Evolutionary conservation across 2,329 filamentous ascomycete genomes (phyloP), one percentile per base, ranked within the genome.

Genomic region (Dothideomycetes sp.): DNA sequence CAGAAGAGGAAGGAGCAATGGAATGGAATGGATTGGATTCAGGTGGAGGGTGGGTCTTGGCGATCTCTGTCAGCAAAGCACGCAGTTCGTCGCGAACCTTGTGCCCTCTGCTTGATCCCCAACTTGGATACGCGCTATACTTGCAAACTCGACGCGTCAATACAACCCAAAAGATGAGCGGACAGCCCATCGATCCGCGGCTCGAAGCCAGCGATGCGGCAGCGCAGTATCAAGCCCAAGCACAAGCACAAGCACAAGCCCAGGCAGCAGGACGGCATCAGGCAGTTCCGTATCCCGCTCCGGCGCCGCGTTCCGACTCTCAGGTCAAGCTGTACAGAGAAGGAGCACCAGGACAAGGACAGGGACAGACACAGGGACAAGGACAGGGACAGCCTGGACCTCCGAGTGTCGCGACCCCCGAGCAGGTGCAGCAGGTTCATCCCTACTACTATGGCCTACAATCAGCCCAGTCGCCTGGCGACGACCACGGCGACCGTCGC

Each of bases 251-350:
- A 33, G 37, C 37, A 7, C 22, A 24, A 11, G 28, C 28, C 25
- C 37, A 32, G 25, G 37, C 37, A 32, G 28, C 37, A 40, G n/a
- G 28, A 25, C 37, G 37, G 37, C 37, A 40, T 40, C 37, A 40
- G 33, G 28, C 37, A 32, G 37, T 29, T 40, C 37, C 37, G 37
- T 40, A 40, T 40, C 37, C 37, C 37, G 37, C 29, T 28, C 37
- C 37, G 37, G 29, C 37, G 29, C 37, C 37, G 29, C 37, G 29
- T 17, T 40, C 37, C 37, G 37, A 40, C 29, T 31, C 36, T 39
- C 36, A 39, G 28, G 25, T 40, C 37, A 40, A 40, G 37, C 28
- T 40, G 37, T 40, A 40, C 29, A 32, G 37, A 25, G 37, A 40
- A 4, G 37, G 28, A n/a, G n/a, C n/a, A n/a, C n/a, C n/a, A n/a